A percentile compares a stretch with the other conserved stretches of the same genome.
Evolutionary conservation across 2,329 filamentous ascomycete species (phyloP).

Genomic region (Didymella exigua): DNA sequence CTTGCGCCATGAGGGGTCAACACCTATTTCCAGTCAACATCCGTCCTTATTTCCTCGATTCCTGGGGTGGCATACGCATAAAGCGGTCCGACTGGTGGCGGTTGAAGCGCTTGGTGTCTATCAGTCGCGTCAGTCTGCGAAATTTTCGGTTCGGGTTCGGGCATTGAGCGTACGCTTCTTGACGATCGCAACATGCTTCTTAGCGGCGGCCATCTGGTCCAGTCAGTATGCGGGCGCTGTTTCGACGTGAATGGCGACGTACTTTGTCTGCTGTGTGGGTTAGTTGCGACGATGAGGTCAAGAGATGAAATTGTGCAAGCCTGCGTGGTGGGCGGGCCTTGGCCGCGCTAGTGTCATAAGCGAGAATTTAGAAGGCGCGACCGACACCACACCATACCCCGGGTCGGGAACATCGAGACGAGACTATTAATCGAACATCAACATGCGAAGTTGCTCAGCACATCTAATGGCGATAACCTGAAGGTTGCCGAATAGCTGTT

Average conservation of each 20-base stretch:
- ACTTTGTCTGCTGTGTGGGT: constrained; percentile 48
- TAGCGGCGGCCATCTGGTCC: constrained; percentile 91
- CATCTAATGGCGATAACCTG: no score
- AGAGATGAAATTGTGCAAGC: constrained; percentile 24
- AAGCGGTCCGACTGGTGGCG: constrained; percentile 98
- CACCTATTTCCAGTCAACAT: constrained; percentile 51
- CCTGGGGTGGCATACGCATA: constrained; percentile 64
- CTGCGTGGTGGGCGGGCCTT: constrained; percentile 2
- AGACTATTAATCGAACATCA: background rate
- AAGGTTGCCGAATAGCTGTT: no score
- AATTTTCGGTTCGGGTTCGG: constrained; percentile 31
- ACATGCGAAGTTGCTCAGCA: no score
- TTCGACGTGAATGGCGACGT: constrained; percentile 24
- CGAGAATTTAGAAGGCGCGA: no score
- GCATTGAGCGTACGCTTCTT: constrained; percentile 90
- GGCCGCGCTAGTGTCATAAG: no score
- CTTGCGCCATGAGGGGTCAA: constrained; percentile 93
- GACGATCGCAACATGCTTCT: constrained; percentile 99
- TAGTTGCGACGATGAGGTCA: constrained; percentile 33
- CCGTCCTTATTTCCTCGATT: constrained; percentile 14
- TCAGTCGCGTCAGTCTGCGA: constrained; percentile 42
- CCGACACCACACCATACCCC: no score
- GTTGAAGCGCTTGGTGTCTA: constrained; percentile 92
- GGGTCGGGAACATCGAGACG: constrained; percentile 1
- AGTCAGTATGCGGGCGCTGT: constrained; percentile 30